These are phyloP conservation scores for Candida rishiriensis DNA, from an alignment of 805 yeast species.

Conservation along the genomic window DNA sequence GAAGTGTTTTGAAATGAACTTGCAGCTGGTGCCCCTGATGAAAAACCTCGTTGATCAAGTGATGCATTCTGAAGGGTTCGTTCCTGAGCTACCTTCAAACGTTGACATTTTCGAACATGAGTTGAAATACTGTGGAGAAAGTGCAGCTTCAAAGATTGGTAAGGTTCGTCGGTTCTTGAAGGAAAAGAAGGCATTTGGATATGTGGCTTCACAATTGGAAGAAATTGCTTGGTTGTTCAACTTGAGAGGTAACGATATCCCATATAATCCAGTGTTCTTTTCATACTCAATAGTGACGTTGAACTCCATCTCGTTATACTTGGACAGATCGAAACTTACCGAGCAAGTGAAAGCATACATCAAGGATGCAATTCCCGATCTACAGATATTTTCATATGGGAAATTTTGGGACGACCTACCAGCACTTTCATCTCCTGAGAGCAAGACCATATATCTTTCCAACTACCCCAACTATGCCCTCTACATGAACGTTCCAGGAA, in stretches of 20 bases:
- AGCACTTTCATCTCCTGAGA: constrained; percentile 10
- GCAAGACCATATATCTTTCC: constrained; percentile 17
- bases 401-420: constrained; percentile 55
- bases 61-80: constrained; percentile 45
- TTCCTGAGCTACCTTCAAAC: constrained; percentile 16
- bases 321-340: constrained; percentile 38
- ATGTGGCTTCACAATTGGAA: constrained; percentile 48
- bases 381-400: constrained; percentile 47
- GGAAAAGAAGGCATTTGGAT: constrained; percentile 34
- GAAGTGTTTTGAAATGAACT: constrained; percentile 30
- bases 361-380: constrained; percentile 16
- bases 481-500: constrained; percentile 21
- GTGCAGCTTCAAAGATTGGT: constrained; percentile 32
- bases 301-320: constrained; percentile 34
- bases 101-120: constrained; percentile 32
- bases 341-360: constrained; percentile 17
- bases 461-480: constrained; percentile 27
- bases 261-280: constrained; percentile 83
- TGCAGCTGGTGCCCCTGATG: constrained; percentile 47
- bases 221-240: constrained; percentile 52
- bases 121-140: constrained; percentile 39
- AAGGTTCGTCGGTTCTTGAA: constrained; percentile 26
- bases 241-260: constrained; percentile 62
- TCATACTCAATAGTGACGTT: constrained; percentile 50
- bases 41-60: constrained; percentile 69